These are phyloP conservation scores for Areca catechu DNA, from an alignment of 176 grass and related monocot species.

Conservation along the genomic window DNA sequence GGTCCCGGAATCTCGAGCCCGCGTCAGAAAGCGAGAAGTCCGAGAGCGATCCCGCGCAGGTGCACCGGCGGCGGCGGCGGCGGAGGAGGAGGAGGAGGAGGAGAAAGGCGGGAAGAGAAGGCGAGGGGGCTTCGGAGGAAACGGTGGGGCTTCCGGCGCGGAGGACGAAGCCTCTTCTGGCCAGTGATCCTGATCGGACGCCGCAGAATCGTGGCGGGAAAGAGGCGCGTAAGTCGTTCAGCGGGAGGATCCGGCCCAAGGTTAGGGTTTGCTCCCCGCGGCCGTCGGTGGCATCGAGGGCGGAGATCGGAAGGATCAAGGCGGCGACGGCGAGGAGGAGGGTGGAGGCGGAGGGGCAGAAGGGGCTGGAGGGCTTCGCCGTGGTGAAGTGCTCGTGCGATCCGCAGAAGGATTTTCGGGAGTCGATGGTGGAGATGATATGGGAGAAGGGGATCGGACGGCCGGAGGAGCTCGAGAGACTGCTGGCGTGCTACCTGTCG, in stretches of 20 bases:
- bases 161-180: background rate
- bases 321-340: background rate
- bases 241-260: constrained; percentile 13
- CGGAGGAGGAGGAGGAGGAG: background rate
- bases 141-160: background rate
- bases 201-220: no score
- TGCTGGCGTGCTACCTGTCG: constrained; percentile 82
- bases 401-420: constrained; percentile 63
- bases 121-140: constrained; percentile 8
- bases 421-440: constrained; percentile 91
- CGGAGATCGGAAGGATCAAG: background rate
- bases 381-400: constrained; percentile 69
- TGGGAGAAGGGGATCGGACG: constrained; percentile 57
- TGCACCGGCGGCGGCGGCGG: constrained; percentile 13
- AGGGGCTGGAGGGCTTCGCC: constrained; percentile 54
- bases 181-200: background rate
- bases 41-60: constrained; percentile 26
- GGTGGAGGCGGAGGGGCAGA: constrained; percentile 2
- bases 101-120: background rate
- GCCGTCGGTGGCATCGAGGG: background rate
- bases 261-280: constrained; percentile 37
- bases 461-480: constrained; percentile 66
- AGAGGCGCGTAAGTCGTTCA: constrained; percentile 34
- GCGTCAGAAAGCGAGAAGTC: background rate
- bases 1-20: background rate